Percentiles rank a stretch among this genome's conserved stretches.
These are phyloP conservation scores for Tetrahymena borealis DNA, from an alignment of 73 alveolate genomes.

Conservation along the genomic window DNA sequence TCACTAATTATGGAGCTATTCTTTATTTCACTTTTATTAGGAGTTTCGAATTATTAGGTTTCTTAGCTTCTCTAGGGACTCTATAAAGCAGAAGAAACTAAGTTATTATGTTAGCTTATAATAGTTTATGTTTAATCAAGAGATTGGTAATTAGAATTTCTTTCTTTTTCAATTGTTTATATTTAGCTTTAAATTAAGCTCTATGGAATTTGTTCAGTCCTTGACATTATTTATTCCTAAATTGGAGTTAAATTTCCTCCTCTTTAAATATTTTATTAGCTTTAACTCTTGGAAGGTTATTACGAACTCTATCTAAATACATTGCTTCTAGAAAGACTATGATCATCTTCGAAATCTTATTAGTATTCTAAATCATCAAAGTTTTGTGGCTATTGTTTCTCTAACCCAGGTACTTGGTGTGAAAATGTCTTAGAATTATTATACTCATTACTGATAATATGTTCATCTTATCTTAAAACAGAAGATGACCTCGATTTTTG, in stretches of 20 bases:
- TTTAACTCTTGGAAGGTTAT: background rate
- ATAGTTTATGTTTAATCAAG: background rate
- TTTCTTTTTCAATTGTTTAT: background rate
- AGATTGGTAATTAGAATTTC: background rate
- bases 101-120: too few species aligned
- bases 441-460: background rate
- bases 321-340: background rate
- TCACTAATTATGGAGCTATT: too few species aligned
- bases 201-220: background rate
- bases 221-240: background rate
- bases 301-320: background rate
- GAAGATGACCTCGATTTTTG: background rate
- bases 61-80: background rate
- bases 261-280: background rate
- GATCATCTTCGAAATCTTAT: background rate
- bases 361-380: background rate
- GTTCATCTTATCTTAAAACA: background rate
- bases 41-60: too few species aligned
- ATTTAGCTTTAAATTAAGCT: background rate
- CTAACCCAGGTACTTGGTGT: background rate
- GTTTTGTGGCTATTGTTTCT: background rate
- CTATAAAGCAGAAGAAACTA: background rate
- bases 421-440: background rate
- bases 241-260: background rate
- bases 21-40: too few species aligned